These are phyloP conservation scores for Backusella morwellensis DNA, from an alignment of 192 early-diverging fungal genomes.

Conservation along the genomic window DNA sequence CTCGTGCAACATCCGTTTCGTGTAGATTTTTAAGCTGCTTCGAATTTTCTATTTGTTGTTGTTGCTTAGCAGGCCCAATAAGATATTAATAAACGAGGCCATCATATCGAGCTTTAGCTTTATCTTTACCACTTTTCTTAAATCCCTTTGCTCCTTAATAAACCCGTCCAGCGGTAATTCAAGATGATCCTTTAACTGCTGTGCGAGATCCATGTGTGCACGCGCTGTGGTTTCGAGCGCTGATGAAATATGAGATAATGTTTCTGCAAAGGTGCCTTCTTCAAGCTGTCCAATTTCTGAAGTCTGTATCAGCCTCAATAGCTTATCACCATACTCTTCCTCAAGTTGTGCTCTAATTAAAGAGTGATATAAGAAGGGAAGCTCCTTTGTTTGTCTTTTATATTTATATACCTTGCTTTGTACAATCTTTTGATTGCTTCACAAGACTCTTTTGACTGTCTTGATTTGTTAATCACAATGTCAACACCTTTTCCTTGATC, in stretches of 20 bases:
- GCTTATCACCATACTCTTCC: slow-evolving; percentile 68
- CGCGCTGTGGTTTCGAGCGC: slow-evolving; percentile 64
- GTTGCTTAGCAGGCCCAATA: not conserved
- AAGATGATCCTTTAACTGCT: slow-evolving; percentile 64
- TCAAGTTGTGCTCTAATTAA: slow-evolving; percentile 59
- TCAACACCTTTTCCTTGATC: slow-evolving; percentile 67
- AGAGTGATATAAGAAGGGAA: not conserved
- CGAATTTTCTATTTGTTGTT: slow-evolving; percentile 18
- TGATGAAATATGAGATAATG: slow-evolving; percentile 54
- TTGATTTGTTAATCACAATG: slow-evolving; percentile 57
- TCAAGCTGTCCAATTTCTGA: slow-evolving; percentile 16
- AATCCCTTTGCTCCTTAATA: slow-evolving; percentile 61
- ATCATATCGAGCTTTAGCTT: too few relatives aligned
- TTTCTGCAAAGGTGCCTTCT: slow-evolving; percentile 51
- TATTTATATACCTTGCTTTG: slow-evolving; percentile 40
- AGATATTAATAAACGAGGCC: not conserved
- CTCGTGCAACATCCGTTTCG: slow-evolving; percentile 17
- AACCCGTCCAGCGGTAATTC: slow-evolving; percentile 58
- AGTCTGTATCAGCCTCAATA: slow-evolving; percentile 41
- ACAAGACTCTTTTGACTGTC: slow-evolving; percentile 70
- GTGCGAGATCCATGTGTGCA: slow-evolving; percentile 64
- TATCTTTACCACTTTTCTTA: slow-evolving; percentile 47
- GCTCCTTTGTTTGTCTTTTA: not conserved
- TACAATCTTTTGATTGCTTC: slow-evolving; percentile 64
- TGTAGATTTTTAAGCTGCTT: slow-evolving; percentile 17